Percentiles rank a stretch among this genome's conserved stretches.
phyloP scores from a whole-genome alignment of 129 eudicot species.

The Centaurea solstitialis region DNA sequence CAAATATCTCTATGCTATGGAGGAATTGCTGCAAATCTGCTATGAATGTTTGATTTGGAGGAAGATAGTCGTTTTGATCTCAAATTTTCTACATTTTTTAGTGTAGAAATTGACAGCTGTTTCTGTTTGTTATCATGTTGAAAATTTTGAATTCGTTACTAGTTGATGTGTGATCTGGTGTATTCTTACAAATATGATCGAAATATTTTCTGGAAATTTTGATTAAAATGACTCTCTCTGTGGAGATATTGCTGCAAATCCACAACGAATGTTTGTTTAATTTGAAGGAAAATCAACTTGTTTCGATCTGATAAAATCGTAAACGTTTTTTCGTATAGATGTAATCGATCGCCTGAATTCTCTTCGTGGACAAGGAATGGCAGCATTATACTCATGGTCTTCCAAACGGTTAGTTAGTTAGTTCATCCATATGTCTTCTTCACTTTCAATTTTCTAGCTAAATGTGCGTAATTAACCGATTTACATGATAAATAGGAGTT shows the following conservation, averaged over 20 bases:
- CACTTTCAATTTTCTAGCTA: background rate
- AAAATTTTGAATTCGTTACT: background rate
- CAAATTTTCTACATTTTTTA: too few relatives aligned
- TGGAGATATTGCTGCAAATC: background rate
- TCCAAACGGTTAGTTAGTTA: slow-evolving; percentile 78
- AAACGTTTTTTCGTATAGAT: slow-evolving; percentile 17
- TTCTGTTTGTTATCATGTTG: background rate
- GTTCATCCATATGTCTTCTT: background rate
- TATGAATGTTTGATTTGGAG: too few relatives aligned
- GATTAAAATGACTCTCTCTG: too few relatives aligned
- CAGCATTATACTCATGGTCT: slow-evolving; percentile 65
- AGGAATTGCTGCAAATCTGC: too few relatives aligned
- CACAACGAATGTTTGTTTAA: too few relatives aligned
- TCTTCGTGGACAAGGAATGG: slow-evolving; percentile 45
- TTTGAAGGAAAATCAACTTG: background rate
- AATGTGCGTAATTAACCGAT: background rate
- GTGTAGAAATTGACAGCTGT: background rate
- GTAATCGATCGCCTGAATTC: slow-evolving; percentile 37
- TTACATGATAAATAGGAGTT: slow-evolving; percentile 49
- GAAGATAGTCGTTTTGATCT: too few relatives aligned
- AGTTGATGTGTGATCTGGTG: background rate
- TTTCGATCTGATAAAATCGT: background rate
- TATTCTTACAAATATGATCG: background rate
- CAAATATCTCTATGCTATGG: too few relatives aligned
- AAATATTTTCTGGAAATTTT: too few relatives aligned